Evolutionary conservation across 2,329 filamentous ascomycete genomes (phyloP), one percentile per base, ranked within the genome.

Genomic region (Fusarium cicatricum): DNA sequence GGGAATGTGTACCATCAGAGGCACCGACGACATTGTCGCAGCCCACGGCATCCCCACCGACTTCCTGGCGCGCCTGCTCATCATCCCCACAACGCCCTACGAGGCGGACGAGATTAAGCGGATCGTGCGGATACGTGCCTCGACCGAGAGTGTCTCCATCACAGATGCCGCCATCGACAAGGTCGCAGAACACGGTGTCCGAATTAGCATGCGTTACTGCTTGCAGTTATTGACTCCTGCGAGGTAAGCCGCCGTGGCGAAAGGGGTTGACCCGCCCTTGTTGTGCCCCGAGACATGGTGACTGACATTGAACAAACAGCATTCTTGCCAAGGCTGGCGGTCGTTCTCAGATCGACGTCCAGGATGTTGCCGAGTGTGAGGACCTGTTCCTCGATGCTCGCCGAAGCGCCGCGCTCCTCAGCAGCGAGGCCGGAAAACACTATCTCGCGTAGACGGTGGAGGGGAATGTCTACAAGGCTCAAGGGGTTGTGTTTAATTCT

Each of bases 31-130:
- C 74, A 83, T 95, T 71, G 83, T 90, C 67, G 92, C 92, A 51
- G 91, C 95, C 4, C 95, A 99, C 78, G 95, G 95, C 71, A 89
- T 99, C 66, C 95, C 95, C 14, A 87, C 94, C 10, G 95, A 99
- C 76, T 92, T 99, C 66, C 85, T 99, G 50, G 90, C 91, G 49
- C 92, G 95, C 56, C 86, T 99, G 50, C 90, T 99, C 72, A 98
- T 99, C 78, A 89, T 99, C 70, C 95, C 95, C 38, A 99, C 95
- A 15, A 90, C 92, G 67, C 88, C 92, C 11, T 99, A 98, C 79
- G 85, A 88, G 58, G 85, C 88, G 36, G 87, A 92, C 14, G 95
- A 99, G 78, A 96, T 99, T 75, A 92, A 92, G 78, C 87, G 88
- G 58, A 99, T 99, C 75, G 89, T 98, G 68, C 85, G 88, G 65